These are phyloP conservation scores for Magnaporthiopsis rhizophila DNA, from an alignment of 2,329 filamentous ascomycete genomes.

Conservation along the genomic window DNA sequence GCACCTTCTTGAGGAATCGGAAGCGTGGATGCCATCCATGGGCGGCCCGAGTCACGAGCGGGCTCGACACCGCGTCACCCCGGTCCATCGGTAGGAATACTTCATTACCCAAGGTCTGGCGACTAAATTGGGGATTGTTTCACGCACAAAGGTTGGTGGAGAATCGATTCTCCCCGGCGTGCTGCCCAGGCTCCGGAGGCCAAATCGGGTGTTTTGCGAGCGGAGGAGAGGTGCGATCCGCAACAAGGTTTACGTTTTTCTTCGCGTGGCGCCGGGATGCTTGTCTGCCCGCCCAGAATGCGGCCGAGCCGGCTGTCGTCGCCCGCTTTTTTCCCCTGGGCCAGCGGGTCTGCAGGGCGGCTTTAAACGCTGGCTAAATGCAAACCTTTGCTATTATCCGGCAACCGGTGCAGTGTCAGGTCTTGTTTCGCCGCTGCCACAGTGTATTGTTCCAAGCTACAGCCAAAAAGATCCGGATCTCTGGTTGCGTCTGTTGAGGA, in stretches of 20 bases:
- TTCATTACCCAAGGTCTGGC: not conserved
- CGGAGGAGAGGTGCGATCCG: not conserved
- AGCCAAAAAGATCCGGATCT: too few relatives aligned
- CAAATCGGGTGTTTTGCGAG: not conserved
- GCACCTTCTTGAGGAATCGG: not conserved
- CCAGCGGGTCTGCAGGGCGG: not conserved
- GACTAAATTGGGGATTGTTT: not conserved
- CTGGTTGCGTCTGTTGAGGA: too few relatives aligned
- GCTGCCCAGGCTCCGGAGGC: not conserved
- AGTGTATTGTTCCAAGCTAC: too few relatives aligned
- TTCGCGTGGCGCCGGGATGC: not conserved
- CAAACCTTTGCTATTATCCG: not conserved
- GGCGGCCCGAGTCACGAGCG: not conserved
- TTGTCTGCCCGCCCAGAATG: not conserved
- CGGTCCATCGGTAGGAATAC: not conserved
- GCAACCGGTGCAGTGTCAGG: too few relatives aligned
- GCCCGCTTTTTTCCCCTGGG: not conserved
- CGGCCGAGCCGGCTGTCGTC: too few relatives aligned
- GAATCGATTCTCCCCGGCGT: not conserved
- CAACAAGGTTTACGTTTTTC: not conserved
- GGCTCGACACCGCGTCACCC: not conserved
- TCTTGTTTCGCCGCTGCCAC: too few relatives aligned
- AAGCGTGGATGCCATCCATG: not conserved
- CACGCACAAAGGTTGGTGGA: not conserved
- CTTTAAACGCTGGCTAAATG: not conserved